These are phyloP conservation scores for Globisporangium radiosum DNA, from an alignment of 352 stramenopile genomes.

Conservation along the genomic window DNA sequence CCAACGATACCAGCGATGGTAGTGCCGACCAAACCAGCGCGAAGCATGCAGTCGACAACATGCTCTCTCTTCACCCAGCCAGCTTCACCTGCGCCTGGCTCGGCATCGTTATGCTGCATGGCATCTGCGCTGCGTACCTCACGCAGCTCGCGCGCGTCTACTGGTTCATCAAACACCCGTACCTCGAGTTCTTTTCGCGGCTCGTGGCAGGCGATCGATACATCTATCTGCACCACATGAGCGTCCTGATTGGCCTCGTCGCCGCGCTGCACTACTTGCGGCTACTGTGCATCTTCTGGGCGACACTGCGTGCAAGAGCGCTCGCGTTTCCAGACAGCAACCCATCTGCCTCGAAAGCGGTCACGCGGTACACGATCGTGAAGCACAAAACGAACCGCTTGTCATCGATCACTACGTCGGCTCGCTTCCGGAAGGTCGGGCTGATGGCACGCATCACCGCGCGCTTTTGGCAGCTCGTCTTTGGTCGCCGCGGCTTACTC, in stretches of 20 bases:
- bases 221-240: not conserved
- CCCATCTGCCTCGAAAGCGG: not conserved
- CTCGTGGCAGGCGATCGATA: not conserved
- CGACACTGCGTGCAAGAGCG: not conserved
- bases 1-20: too few relatives aligned
- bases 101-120: not conserved
- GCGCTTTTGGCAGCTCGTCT: not conserved
- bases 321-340: not conserved
- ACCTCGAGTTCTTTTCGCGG: constrained; percentile 1
- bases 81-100: not conserved
- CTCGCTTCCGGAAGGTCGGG: not conserved
- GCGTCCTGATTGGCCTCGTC: not conserved
- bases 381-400: too few relatives aligned
- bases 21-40: too few relatives aligned
- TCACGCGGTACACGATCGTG: not conserved
- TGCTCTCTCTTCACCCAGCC: not conserved
- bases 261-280: constrained; percentile 5
- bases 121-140: constrained; percentile 2
- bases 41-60: too few relatives aligned
- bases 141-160: not conserved
- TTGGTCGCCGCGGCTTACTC: constrained; percentile 3
- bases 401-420: not conserved
- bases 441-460: not conserved
- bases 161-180: not conserved
- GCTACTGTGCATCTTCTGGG: not conserved